Evolutionary conservation across 768 basidiomycete genomes (phyloP).

Genomic region (Daedaleopsis nitida): DNA sequence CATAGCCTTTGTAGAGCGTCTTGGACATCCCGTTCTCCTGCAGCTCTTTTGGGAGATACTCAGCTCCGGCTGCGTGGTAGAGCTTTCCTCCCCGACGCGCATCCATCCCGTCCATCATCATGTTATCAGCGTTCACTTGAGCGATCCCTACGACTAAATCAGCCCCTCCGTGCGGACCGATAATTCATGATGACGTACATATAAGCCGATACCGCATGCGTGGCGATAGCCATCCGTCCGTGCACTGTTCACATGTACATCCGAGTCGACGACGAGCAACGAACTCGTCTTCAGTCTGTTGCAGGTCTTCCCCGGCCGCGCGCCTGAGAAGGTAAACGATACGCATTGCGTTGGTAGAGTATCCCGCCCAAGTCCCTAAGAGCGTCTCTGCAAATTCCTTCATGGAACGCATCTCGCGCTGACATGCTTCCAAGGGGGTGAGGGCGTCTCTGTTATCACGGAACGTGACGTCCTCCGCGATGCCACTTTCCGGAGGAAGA

Average conservation of each 20-base stretch:
- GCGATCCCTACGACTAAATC: not conserved
- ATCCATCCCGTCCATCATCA: not conserved
- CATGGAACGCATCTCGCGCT: slow-evolving; percentile 2
- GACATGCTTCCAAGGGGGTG: slow-evolving; percentile 17
- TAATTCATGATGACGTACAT: not conserved
- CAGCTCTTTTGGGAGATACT: not conserved
- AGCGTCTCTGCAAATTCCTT: slow-evolving; percentile 4
- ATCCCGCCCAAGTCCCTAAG: not conserved
- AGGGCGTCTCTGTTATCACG: slow-evolving; percentile 9
- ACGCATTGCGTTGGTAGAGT: not conserved
- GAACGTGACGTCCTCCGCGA: not conserved
- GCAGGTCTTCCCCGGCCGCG: slow-evolving; percentile 4
- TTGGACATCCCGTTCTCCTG: not conserved
- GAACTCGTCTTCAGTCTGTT: not conserved
- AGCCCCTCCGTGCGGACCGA: not conserved
- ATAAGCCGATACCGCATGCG: slow-evolving; percentile 16
- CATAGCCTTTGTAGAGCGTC: slow-evolving; percentile 1
- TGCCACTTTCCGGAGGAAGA: slow-evolving; percentile 3
- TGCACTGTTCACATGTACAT: slow-evolving; percentile 16
- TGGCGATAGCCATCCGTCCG: slow-evolving; percentile 17
- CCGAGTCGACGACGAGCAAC: slow-evolving; percentile 1
- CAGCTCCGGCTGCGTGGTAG: not conserved
- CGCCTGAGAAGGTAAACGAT: slow-evolving; percentile 7
- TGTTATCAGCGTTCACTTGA: not conserved
- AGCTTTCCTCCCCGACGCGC: not conserved